Evolutionary conservation across 805 yeast species (phyloP).

Genomic region (Zygotorulaspora chibaensis): DNA sequence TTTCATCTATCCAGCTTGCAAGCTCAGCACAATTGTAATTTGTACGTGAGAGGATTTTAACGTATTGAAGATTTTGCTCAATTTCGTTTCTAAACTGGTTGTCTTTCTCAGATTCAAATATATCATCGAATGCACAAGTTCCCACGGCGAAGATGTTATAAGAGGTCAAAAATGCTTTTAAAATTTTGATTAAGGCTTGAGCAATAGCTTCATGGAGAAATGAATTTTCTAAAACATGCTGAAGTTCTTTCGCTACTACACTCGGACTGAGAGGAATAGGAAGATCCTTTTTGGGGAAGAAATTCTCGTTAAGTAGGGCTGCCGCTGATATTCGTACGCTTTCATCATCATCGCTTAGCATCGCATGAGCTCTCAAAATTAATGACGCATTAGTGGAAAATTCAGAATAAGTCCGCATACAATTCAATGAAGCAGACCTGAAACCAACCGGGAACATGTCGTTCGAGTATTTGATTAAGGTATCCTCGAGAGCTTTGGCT

Average conservation of each 20-base stretch:
- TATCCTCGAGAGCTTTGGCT: slow-evolving; percentile 7
- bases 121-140: slow-evolving; percentile 30
- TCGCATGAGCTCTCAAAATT: slow-evolving; percentile 33
- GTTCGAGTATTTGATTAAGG: slow-evolving; percentile 8
- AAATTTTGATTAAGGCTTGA: slow-evolving; percentile 2
- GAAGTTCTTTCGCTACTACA: slow-evolving; percentile 30
- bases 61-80: slow-evolving; percentile 25
- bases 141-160: slow-evolving; percentile 17
- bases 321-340: slow-evolving; percentile 51
- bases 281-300: slow-evolving; percentile 20
- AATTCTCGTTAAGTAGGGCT: slow-evolving; percentile 33
- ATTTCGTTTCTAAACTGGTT: slow-evolving; percentile 59
- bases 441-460: slow-evolving; percentile 25
- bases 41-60: slow-evolving; percentile 17
- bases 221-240: slow-evolving; percentile 7
- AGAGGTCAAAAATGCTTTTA: slow-evolving; percentile 15
- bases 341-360: slow-evolving; percentile 63
- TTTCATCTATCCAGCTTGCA: neutral
- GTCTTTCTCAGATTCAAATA: slow-evolving; percentile 65
- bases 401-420: slow-evolving; percentile 17
- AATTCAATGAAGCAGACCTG: slow-evolving; percentile 26
- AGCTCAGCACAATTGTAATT: neutral
- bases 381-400: slow-evolving; percentile 9
- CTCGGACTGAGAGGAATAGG: slow-evolving; percentile 30
- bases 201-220: slow-evolving; percentile 3